Base-by-base conservation (phyloP, 441 rosid species). In the Oxalis stricta region DNA sequence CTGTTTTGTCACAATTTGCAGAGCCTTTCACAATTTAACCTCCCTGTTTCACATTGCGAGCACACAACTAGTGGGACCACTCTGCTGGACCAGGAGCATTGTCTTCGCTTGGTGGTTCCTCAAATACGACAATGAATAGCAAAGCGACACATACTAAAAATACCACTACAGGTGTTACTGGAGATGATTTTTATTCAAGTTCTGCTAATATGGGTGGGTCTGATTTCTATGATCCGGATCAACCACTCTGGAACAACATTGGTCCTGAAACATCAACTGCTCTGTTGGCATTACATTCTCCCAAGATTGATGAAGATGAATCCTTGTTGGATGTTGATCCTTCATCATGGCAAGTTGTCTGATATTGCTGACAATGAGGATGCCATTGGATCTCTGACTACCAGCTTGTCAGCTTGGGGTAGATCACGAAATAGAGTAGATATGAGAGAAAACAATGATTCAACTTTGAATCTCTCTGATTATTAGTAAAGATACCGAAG, bases 21-120 rank as follows among this genome's bases (percentile, higher is more conserved):
- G 99, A 82, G 97, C 72, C 84, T 92, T 59, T 92, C 97, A 22
- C 99, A 92, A 61, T 92, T 92, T 57, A 82, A 92, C 72, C 95
- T 92, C 48, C 91, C 99, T 33, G 95, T 84, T 59, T 75, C 97
- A 26, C 84, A n/a, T 78, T 69, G 66, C 99, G 59, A 80, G 67
- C 68, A 79, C 80, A 37, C 87, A 80, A 48, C 58, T 77, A 35
- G 63, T 65, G 52, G 79, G 84, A 61, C 55, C 76, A 30, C 58
- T n/a, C 92, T 47, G 58, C 77, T 51, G 79, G 66, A 65, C 63
- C 75, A 19, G 84, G 75, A 47, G 56, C 76, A 44, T 58, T 82
- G 33, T 60, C 74, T 47, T 60, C 75, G 18, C 61, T 61, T 46
- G 70, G 79, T 55, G 58, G 71, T 59, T 48, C 88, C 61, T 70